Percentiles rank a stretch among this genome's conserved stretches.
Conservation (phyloP, 2,329 filamentous ascomycete species). For the Botrytis porri region DNA sequence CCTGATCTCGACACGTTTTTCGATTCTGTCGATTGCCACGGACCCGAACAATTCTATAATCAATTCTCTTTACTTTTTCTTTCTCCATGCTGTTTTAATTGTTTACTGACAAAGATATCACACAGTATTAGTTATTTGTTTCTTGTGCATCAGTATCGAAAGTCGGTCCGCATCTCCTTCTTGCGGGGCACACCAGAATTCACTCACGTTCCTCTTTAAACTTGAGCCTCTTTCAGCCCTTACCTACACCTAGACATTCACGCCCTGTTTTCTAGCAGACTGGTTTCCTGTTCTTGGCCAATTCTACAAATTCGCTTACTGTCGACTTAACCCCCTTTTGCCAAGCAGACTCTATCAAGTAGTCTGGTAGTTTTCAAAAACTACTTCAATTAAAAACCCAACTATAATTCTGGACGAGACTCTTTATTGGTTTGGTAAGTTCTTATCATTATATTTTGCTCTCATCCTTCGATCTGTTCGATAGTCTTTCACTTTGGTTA, state of each 20-base stretch:
- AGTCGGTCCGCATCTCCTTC: background rate
- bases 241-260: conserved; percentile 2
- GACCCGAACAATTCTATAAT: background rate
- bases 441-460: background rate
- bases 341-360: background rate
- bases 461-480: background rate
- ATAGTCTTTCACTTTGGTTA: background rate
- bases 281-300: background rate
- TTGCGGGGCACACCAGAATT: conserved; percentile 6
- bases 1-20: background rate
- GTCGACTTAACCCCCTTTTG: conserved; percentile 8
- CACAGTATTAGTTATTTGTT: conserved; percentile 1
- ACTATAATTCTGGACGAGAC: background rate
- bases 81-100: background rate
- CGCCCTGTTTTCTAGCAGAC: background rate
- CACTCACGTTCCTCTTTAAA: conserved; percentile 10
- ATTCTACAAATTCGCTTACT: conserved; percentile 9
- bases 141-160: conserved; percentile 12
- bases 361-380: background rate
- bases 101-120: background rate
- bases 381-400: background rate
- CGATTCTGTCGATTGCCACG: background rate
- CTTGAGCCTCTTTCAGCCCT: conserved; percentile 7
- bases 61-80: background rate
- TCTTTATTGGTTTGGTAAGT: background rate